A percentile compares a stretch with the other conserved stretches of the same genome.
Conservation (phyloP, 257 asterid genomes). For the Jacaranda mimosifolia region DNA sequence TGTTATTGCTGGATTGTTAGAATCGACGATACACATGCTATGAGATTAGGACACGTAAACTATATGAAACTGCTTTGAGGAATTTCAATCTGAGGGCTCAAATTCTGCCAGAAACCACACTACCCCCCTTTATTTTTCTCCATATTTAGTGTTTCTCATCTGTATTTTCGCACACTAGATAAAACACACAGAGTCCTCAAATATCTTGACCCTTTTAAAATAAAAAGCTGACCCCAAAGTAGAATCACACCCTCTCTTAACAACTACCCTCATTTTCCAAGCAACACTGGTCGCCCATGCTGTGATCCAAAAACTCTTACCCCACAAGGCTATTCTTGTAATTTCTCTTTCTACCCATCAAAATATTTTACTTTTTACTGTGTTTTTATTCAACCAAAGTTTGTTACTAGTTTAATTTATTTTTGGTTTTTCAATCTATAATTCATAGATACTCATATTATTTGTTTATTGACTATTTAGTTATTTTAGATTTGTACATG, state of each 20-base stretch:
- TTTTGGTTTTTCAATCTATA: conserved; percentile 12
- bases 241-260: conserved; percentile 34
- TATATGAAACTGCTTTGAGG: conserved; percentile 37
- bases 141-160: conserved; percentile 29
- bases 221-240: conserved; percentile 44
- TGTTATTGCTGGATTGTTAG: conserved; percentile 29
- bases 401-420: background rate
- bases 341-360: conserved; percentile 16
- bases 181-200: conserved; percentile 34
- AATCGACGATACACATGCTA: conserved; percentile 37
- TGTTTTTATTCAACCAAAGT: conserved; percentile 7
- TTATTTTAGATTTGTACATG: background rate
- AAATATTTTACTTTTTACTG: background rate
- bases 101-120: conserved; percentile 30
- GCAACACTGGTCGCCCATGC: conserved; percentile 37
- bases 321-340: conserved; percentile 65
- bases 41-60: conserved; percentile 60
- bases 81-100: conserved; percentile 55
- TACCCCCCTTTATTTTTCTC: conserved; percentile 24
- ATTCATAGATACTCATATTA: conserved; percentile 10
- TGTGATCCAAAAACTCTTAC: conserved; percentile 47
- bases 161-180: conserved; percentile 30
- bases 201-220: conserved; percentile 35
- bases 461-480: conserved; percentile 9
- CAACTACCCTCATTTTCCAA: conserved; percentile 39